Conservation (phyloP, 306 rosid genomes). For the Pachyrhizus erosus region DNA sequence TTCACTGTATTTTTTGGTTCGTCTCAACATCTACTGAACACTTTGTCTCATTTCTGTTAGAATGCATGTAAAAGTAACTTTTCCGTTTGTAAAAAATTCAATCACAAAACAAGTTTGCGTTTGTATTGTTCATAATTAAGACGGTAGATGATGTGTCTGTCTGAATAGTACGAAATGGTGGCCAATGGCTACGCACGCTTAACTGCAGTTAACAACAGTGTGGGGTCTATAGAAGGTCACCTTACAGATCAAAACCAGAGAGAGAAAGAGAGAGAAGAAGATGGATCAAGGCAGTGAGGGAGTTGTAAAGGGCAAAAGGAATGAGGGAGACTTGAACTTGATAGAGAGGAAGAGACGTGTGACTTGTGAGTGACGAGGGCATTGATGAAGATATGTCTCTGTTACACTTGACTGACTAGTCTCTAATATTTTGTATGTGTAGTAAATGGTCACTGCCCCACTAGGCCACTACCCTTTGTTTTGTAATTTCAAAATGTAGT, state of each 20-base stretch:
- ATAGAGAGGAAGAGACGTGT: constrained; percentile 17
- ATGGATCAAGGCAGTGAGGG: constrained; percentile 46
- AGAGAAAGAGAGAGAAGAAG: constrained; percentile 5
- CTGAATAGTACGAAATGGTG: background rate
- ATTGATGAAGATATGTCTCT: constrained; percentile 1
- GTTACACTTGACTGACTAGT: no score
- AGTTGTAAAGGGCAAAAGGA: constrained; percentile 68
- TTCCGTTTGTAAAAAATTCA: background rate
- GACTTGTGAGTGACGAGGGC: background rate
- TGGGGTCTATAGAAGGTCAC: constrained; percentile 37
- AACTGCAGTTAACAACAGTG: constrained; percentile 51
- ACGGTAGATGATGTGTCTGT: background rate
- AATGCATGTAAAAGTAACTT: background rate
- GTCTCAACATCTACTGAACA: background rate
- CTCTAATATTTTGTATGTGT: background rate
- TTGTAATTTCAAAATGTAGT: background rate
- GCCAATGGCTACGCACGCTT: constrained; percentile 34
- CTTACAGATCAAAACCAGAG: constrained; percentile 13
- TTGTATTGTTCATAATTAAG: background rate
- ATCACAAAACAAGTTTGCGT: background rate
- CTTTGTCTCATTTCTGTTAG: background rate
- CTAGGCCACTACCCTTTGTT: background rate
- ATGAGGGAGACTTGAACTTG: constrained; percentile 59
- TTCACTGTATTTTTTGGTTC: background rate
- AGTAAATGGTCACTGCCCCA: background rate